phyloP scores from a whole-genome alignment of 768 basidiomycete genomes.

The Obba rivulosa region DNA sequence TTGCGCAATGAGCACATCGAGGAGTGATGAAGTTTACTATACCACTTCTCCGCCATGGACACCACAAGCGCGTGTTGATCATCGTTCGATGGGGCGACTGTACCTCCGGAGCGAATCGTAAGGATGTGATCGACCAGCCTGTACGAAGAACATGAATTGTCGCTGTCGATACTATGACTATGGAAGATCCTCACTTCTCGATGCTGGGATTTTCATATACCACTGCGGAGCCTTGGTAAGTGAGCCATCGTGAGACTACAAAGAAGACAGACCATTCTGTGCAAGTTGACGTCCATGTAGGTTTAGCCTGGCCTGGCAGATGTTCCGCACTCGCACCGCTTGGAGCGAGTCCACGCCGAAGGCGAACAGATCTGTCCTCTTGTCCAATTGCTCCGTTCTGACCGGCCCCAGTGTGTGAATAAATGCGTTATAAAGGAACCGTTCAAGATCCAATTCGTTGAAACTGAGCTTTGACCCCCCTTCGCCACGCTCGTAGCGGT shows the following conservation, averaged over 20 bases:
- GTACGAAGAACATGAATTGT: not conserved
- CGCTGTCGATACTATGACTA: too few species aligned
- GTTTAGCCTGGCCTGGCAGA: slow-evolving; percentile 35
- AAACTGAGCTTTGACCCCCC: slow-evolving; percentile 25
- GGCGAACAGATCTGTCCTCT: slow-evolving; percentile 34
- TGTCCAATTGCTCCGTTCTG: slow-evolving; percentile 24
- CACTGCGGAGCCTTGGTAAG: too few species aligned
- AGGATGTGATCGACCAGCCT: slow-evolving; percentile 35
- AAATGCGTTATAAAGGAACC: slow-evolving; percentile 31
- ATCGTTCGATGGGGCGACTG: too few species aligned
- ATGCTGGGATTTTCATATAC: slow-evolving; percentile 49
- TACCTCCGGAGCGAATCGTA: too few species aligned
- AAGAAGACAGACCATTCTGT: slow-evolving; percentile 25
- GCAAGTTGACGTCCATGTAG: slow-evolving; percentile 26
- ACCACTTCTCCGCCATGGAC: not conserved
- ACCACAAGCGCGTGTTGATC: too few species aligned
- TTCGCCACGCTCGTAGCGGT: slow-evolving; percentile 37
- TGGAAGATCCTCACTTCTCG: slow-evolving; percentile 29
- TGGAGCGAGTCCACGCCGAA: slow-evolving; percentile 53
- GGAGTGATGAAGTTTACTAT: not conserved
- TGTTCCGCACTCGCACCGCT: slow-evolving; percentile 46
- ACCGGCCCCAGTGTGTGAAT: slow-evolving; percentile 29
- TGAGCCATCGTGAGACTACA: slow-evolving; percentile 14
- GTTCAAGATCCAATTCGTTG: slow-evolving; percentile 25
- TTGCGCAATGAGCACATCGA: too few species aligned